These are phyloP conservation scores for Rhododendron mucronatum DNA, from an alignment of 148 eudicot genomes.

Conservation along the genomic window DNA sequence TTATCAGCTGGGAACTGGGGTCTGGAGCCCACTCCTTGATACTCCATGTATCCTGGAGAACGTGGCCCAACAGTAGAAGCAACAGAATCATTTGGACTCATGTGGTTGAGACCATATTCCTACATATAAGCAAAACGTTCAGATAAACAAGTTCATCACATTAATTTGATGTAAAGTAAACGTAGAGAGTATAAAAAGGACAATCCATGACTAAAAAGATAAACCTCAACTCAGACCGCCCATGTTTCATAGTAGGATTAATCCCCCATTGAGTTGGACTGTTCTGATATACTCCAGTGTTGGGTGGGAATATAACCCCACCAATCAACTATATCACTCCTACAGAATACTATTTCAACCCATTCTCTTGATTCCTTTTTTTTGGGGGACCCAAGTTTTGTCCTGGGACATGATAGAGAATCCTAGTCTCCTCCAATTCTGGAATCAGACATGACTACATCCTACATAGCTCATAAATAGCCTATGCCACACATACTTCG, in stretches of 20 bases:
- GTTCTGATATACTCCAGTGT: background rate
- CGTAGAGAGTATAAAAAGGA: background rate
- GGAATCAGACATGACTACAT: too few species aligned
- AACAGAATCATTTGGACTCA: constrained; percentile 50
- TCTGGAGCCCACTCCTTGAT: constrained; percentile 57
- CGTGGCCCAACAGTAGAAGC: constrained; percentile 51
- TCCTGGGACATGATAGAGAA: background rate
- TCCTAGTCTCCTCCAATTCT: background rate
- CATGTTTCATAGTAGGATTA: background rate
- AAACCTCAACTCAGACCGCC: background rate
- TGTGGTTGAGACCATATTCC: constrained; percentile 52
- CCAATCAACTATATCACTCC: background rate
- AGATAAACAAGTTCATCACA: background rate
- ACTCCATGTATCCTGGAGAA: constrained; percentile 54
- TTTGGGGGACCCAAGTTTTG: background rate
- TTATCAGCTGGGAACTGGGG: constrained; percentile 64
- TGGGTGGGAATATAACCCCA: background rate
- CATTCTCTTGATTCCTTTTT: background rate
- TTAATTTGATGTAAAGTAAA: background rate
- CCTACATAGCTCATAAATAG: background rate
- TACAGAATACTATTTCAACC: background rate
- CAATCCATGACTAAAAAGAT: background rate
- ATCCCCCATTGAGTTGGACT: background rate
- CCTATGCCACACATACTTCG: background rate
- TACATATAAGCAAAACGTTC: constrained; percentile 16